Percentiles rank a stretch among this genome's conserved stretches.
Conservation (phyloP, 2,329 filamentous ascomycete genomes). For the Pestalotiopsis sp. region DNA sequence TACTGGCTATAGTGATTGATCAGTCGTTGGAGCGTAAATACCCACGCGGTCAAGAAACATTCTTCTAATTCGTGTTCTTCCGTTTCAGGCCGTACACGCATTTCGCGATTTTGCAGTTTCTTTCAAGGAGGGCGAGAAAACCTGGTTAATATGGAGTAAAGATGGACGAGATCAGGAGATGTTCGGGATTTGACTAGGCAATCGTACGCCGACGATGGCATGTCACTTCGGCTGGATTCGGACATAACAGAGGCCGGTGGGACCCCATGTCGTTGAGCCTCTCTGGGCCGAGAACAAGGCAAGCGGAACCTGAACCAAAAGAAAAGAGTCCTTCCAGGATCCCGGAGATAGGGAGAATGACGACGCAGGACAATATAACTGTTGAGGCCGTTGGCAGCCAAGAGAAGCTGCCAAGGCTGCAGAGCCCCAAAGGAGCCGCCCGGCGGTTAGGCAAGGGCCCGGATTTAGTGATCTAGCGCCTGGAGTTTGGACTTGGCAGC, state of each 20-base stretch:
- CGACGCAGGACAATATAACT: constrained; percentile 1
- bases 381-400: neutral
- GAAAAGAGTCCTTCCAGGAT: too few species aligned
- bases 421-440: neutral
- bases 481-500: neutral
- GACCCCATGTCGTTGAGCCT: neutral
- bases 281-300: neutral
- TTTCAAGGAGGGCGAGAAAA: neutral
- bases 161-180: neutral
- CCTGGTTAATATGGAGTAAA: neutral
- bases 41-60: neutral
- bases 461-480: neutral
- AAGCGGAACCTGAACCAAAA: too few species aligned
- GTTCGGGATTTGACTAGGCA: neutral
- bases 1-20: too few species aligned
- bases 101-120: too few species aligned
- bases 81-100: neutral
- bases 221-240: neutral
- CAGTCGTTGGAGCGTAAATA: too few species aligned
- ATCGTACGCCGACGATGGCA: neutral
- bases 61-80: neutral
- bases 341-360: neutral
- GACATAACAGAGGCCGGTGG: neutral
- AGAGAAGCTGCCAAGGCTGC: constrained; percentile 3
- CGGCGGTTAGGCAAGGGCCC: neutral